Base-by-base conservation (phyloP, 139 green algal species). In the Microglena sp. region DNA sequence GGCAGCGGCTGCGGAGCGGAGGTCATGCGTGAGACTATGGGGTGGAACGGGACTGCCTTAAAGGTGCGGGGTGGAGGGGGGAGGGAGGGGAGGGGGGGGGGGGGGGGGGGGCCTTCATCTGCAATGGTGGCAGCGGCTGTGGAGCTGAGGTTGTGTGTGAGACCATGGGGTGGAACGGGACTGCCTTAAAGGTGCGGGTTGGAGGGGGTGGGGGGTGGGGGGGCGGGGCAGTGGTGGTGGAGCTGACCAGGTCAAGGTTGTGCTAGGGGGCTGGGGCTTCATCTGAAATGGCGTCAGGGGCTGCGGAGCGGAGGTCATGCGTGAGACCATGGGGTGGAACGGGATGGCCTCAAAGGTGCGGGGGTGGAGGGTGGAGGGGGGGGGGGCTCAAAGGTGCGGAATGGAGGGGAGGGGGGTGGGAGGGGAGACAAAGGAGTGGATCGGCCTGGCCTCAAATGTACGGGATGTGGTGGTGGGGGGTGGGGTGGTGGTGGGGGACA, bases 261-360 rank as follows among this genome's bases (percentile, higher is more conserved):
- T 77, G 29, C 29, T 59, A 15, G 66, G 44, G 36, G 65, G 65
- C 53, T 77, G 71, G 65, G 54, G 58, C 71, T 66, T 60, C 43
- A 50, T 77, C 18, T 77, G 71, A n/a, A n/a, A n/a, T 62, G n/a
- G 54, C 59, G 50, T 50, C 53, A 36, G 31, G 18, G 65, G 65
- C 40, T 77, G 71, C 50, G 71, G 71, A 2, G 36, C 28, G 36
- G 21, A 11, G 29, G 29, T 60, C 15, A 54, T 71, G 28, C 24
- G 21, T 0, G 55, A 65, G 65, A 65, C 35, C 5, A 34, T 71
- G 35, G 65, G 65, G 4, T 71, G 65, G 65, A 50, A 60, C 21
- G 29, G 15, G 4, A 67, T 34, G 1, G 55, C 62, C 0, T 0
- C 1, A 2, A 62, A 70, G 54, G 56, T 36, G 40, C 40, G 40